Evolutionary conservation across 1,139 yeast species (phyloP).

Genomic region (Candida pseudoviswanathii): DNA sequence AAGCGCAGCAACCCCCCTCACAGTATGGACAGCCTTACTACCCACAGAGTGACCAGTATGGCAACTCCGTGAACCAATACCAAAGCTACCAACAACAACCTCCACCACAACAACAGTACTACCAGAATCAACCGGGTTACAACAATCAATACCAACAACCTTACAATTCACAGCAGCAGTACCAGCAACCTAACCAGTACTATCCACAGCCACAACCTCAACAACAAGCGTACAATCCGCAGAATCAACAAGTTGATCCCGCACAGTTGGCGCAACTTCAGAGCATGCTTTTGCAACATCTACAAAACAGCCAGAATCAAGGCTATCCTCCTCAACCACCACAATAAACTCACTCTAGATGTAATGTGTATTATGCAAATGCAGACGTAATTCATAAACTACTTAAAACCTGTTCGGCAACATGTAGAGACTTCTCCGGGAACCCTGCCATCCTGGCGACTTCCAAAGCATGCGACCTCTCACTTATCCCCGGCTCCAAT

Average conservation of each 20-base stretch:
- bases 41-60: constrained; percentile 10
- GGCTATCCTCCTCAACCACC: constrained; percentile 6
- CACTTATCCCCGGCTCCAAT: constrained; percentile 71
- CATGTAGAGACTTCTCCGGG: constrained; percentile 59
- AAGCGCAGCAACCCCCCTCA: constrained; percentile 6
- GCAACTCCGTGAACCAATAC: background rate
- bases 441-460: constrained; percentile 87
- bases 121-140: constrained; percentile 1
- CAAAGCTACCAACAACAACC: constrained; percentile 6
- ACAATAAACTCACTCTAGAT: too few relatives aligned
- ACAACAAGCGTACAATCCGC: constrained; percentile 8
- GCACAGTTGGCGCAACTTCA: constrained; percentile 21
- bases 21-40: constrained; percentile 15
- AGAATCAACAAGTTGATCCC: constrained; percentile 16
- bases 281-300: constrained; percentile 17
- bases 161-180: constrained; percentile 12
- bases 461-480: constrained; percentile 78
- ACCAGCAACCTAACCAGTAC: constrained; percentile 7
- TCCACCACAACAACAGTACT: constrained; percentile 6
- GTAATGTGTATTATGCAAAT: too few relatives aligned
- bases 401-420: constrained; percentile 47
- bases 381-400: constrained; percentile 9
- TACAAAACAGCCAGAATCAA: constrained; percentile 15
- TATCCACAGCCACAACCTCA: constrained; percentile 16
- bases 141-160: constrained; percentile 8